Conservation (phyloP, 352 stramenopile species). For the Saprolegnia diclina region DNA sequence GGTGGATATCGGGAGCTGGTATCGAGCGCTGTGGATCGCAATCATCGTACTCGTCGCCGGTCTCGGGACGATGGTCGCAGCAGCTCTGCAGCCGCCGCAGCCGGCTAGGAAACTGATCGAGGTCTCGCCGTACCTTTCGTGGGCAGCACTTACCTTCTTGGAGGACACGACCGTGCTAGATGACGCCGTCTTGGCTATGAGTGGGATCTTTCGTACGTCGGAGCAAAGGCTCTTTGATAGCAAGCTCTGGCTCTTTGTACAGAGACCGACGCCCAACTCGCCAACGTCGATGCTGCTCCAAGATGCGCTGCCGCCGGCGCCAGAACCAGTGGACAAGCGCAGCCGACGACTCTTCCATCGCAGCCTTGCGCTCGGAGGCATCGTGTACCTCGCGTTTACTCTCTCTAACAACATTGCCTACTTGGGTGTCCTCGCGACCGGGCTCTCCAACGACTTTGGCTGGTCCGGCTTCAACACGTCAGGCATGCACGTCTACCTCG, state of each 20-base stretch:
- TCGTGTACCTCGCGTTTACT: background rate
- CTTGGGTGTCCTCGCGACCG: background rate
- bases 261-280: background rate
- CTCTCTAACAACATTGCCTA: background rate
- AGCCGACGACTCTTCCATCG: background rate
- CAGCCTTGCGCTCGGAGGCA: background rate
- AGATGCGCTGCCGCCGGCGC: background rate
- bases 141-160: background rate
- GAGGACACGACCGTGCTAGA: background rate
- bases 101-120: background rate
- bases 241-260: conserved; percentile 5
- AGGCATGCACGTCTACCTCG: background rate
- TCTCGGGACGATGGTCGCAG: too few relatives aligned
- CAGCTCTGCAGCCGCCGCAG: too few relatives aligned
- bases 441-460: conserved; percentile 15
- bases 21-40: background rate
- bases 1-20: background rate
- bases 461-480: conserved; percentile 17
- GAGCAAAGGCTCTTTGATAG: background rate
- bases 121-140: background rate
- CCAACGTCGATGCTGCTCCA: background rate
- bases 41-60: background rate
- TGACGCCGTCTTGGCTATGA: background rate
- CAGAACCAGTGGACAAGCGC: too few relatives aligned
- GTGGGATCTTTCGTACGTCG: background rate